A percentile compares a stretch with the other conserved stretches of the same genome.
These are phyloP conservation scores for Agrostemma githago DNA, from an alignment of 148 eudicot species.

Conservation along the genomic window DNA sequence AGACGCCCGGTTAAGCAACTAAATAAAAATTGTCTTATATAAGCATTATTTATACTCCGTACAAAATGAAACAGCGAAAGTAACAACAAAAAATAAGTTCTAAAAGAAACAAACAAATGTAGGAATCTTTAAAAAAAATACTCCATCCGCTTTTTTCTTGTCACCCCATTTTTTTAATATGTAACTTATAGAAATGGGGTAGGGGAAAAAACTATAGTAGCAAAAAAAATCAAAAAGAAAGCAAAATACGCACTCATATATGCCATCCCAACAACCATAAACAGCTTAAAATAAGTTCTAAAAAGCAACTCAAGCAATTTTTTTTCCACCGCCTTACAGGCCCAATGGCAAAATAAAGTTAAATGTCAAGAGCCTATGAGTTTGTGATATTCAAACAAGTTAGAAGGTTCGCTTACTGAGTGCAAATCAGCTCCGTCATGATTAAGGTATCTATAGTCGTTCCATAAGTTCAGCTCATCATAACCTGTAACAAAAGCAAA, in stretches of 20 bases:
- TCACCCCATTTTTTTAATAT: too few relatives aligned
- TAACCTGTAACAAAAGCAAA: constrained; percentile 27
- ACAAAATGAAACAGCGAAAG: too few relatives aligned
- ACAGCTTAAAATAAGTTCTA: background rate
- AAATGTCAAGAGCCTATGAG: background rate
- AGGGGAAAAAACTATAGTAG: background rate
- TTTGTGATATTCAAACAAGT: background rate
- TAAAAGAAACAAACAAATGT: too few relatives aligned
- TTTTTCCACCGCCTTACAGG: background rate
- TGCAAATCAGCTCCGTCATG: constrained; percentile 29
- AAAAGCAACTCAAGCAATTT: background rate
- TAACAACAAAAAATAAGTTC: too few relatives aligned
- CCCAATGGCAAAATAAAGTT: background rate
- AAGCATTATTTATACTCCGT: too few relatives aligned
- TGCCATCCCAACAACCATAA: background rate
- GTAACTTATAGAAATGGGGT: too few relatives aligned
- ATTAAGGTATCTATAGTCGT: constrained; percentile 44
- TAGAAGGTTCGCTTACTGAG: constrained; percentile 20
- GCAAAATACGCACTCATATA: background rate
- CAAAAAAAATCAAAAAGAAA: background rate
- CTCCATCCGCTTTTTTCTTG: too few relatives aligned
- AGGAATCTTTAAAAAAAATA: too few relatives aligned
- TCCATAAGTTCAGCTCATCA: constrained; percentile 38
- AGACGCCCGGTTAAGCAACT: background rate
- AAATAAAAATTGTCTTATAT: background rate